Evolutionary conservation across 2,329 filamentous ascomycete species (phyloP).

Genomic region (Diaporthe destruens): DNA sequence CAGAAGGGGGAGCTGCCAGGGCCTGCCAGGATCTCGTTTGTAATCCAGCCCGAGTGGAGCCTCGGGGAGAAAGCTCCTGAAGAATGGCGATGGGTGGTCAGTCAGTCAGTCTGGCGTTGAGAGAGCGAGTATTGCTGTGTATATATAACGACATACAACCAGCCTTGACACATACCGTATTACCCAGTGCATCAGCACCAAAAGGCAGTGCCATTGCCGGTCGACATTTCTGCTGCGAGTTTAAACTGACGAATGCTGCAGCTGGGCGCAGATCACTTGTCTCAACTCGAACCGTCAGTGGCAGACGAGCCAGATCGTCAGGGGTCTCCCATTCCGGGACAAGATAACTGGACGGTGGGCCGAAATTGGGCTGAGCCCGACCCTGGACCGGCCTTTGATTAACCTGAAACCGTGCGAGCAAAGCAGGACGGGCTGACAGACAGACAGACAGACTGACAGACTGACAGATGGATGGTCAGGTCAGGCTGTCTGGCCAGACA

Average conservation of each 20-base stretch:
- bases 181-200: constrained; percentile 2
- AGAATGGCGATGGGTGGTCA: background rate
- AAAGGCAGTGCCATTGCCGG: background rate
- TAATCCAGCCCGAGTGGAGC: background rate
- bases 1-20: constrained; percentile 4
- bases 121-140: background rate
- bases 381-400: constrained; percentile 33
- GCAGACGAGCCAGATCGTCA: constrained; percentile 25
- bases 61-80: background rate
- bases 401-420: constrained; percentile 36
- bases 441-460: background rate
- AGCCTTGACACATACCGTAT: background rate
- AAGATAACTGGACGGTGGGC: constrained; percentile 19
- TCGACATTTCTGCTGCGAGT: constrained; percentile 25
- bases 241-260: constrained; percentile 24
- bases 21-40: background rate
- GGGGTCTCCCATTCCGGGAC: constrained; percentile 32
- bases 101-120: too few relatives aligned
- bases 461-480: too few relatives aligned
- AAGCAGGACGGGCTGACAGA: background rate
- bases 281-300: constrained; percentile 23
- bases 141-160: background rate
- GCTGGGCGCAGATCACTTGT: constrained; percentile 32
- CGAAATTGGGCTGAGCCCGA: constrained; percentile 33
- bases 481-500: too few relatives aligned